Evolutionary conservation across 352 stramenopile genomes (phyloP).

Genomic region (Plasmopara muralis): DNA sequence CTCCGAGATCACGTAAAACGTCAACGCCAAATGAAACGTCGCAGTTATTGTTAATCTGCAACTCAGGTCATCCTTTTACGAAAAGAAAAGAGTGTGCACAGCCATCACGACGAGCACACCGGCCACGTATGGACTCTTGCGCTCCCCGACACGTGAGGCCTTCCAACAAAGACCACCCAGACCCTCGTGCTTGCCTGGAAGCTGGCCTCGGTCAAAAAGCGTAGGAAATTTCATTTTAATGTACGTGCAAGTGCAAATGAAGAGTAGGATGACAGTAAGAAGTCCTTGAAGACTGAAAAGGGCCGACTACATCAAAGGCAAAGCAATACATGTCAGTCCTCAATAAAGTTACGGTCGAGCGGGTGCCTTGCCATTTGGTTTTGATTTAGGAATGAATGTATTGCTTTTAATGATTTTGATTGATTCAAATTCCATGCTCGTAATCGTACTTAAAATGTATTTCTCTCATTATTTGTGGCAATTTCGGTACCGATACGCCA

Average conservation of each 20-base stretch:
- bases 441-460: not conserved
- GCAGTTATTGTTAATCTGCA: conserved; percentile 1
- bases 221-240: conserved; percentile 92
- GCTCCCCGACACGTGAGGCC: conserved; percentile 86
- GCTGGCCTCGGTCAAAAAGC: conserved; percentile 90
- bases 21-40: no score
- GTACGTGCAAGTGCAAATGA: conserved; percentile 98
- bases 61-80: conserved; percentile 15
- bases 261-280: conserved; percentile 93
- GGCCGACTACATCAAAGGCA: conserved; percentile 69
- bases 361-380: conserved; percentile 16
- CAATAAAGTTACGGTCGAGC: not conserved
- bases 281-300: conserved; percentile 97
- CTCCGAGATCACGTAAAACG: no score
- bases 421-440: not conserved
- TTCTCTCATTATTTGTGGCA: not conserved
- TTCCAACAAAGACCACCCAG: conserved; percentile 90
- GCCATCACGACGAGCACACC: conserved; percentile 83
- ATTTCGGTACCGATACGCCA: no score
- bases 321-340: conserved; percentile 5
- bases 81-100: conserved; percentile 89
- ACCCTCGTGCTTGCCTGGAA: conserved; percentile 81
- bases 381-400: not conserved
- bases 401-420: not conserved
- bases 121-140: conserved; percentile 87